phyloP scores from a whole-genome alignment of 768 basidiomycete species.

The Psilocybe sp. region DNA sequence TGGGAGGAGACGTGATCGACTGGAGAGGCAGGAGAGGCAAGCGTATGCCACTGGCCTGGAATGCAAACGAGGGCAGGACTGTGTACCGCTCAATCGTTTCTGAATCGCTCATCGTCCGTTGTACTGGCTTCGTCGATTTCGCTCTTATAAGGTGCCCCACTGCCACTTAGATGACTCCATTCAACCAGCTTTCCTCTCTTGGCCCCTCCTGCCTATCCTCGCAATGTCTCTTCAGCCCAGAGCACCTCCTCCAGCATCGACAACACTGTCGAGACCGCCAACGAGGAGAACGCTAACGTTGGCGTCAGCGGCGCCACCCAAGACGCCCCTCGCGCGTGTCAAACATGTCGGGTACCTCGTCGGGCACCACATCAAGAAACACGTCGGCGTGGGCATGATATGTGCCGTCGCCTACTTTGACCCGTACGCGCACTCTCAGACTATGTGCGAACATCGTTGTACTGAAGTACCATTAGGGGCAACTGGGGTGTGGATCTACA shows the following conservation, averaged over 20 bases:
- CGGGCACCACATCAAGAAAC: slow-evolving; percentile 54
- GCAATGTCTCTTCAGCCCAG: slow-evolving; percentile 31
- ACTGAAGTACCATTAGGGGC: slow-evolving; percentile 42
- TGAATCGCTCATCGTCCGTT: slow-evolving; percentile 35
- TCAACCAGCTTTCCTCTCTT: slow-evolving; percentile 11
- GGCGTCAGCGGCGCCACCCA: no score
- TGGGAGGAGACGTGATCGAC: no score
- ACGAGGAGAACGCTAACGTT: no score
- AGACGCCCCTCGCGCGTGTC: no score
- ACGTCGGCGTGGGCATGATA: slow-evolving; percentile 81
- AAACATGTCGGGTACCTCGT: slow-evolving; percentile 28
- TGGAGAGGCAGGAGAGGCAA: no score
- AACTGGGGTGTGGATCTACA: slow-evolving; percentile 92
- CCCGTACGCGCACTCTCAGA: slow-evolving; percentile 41
- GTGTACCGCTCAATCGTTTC: slow-evolving; percentile 39
- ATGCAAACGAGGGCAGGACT: slow-evolving; percentile 22
- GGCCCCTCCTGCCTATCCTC: no score
- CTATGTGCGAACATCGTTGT: slow-evolving; percentile 3
- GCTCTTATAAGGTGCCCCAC: slow-evolving; percentile 21
- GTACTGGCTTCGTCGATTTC: slow-evolving; percentile 35
- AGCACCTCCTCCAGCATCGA: slow-evolving; percentile 7
- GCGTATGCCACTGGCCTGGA: no score
- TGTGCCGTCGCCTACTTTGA: slow-evolving; percentile 90
- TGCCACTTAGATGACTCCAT: slow-evolving; percentile 8
- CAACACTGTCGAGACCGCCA: no score